phyloP scores from a whole-genome alignment of 441 rosid genomes.

The Aleurites moluccanus region DNA sequence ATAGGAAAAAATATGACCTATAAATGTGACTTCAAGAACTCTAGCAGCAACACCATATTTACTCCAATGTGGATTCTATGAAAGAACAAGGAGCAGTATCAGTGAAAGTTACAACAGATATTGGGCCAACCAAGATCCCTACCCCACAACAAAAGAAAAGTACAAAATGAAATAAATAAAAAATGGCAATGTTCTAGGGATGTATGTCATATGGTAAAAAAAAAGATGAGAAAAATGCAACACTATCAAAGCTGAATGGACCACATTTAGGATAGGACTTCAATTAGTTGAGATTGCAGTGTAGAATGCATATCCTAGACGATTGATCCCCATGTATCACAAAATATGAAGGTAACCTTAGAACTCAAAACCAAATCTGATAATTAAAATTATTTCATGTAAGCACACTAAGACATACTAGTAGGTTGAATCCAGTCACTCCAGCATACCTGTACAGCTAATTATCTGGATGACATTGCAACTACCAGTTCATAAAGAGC shows the following conservation, averaged over 20 bases:
- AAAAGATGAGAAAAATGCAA: not conserved
- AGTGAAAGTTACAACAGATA: not conserved
- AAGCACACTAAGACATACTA: not conserved
- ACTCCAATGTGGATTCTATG: not conserved
- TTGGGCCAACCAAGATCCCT: no score
- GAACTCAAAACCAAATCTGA: constrained; percentile 3
- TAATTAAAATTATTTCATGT: not conserved
- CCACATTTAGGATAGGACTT: not conserved
- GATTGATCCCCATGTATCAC: not conserved
- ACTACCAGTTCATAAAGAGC: constrained; percentile 31
- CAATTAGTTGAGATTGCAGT: not conserved
- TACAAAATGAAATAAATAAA: not conserved
- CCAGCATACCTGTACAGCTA: constrained; percentile 51
- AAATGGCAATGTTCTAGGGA: not conserved
- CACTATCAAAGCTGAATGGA: not conserved
- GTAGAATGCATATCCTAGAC: not conserved
- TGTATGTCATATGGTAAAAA: no score
- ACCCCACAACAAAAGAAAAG: no score
- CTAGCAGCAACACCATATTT: not conserved
- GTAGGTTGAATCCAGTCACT: constrained; percentile 5
- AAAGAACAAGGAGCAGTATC: not conserved
- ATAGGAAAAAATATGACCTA: not conserved
- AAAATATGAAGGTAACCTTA: not conserved
- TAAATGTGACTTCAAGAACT: not conserved
- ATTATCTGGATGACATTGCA: constrained; percentile 28